A percentile compares a stretch with the other conserved stretches of the same genome.
These are phyloP conservation scores for Phialophora expanda DNA, from an alignment of 2,329 filamentous ascomycete species.

Conservation along the genomic window DNA sequence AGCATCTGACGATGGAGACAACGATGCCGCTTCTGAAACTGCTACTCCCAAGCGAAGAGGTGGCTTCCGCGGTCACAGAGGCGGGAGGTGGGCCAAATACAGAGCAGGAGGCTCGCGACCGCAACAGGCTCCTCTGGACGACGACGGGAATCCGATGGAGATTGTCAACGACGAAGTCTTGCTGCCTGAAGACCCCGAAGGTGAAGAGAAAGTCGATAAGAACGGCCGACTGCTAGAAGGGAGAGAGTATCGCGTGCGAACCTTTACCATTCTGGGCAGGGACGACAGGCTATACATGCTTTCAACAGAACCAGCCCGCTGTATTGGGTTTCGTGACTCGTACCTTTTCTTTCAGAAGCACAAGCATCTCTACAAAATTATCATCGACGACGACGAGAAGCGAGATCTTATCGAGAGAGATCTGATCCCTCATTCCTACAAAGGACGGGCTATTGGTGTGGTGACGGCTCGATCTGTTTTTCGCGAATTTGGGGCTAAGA, in stretches of 20 bases:
- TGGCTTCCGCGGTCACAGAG: conserved; percentile 64
- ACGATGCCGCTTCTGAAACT: conserved; percentile 50
- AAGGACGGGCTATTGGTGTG: conserved; percentile 94
- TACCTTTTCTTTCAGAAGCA: conserved; percentile 99
- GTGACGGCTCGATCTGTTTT: conserved; percentile 97
- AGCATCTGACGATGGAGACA: conserved; percentile 68
- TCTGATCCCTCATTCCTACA: conserved; percentile 97
- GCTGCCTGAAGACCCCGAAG: conserved; percentile 82
- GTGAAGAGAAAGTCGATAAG: conserved; percentile 93
- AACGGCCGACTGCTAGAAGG: conserved; percentile 79
- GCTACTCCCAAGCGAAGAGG: conserved; percentile 66
- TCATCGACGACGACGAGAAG: conserved; percentile 97
- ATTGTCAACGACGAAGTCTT: conserved; percentile 91
- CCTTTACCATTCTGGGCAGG: conserved; percentile 85
- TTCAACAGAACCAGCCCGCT: conserved; percentile 94
- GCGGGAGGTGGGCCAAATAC: conserved; percentile 73
- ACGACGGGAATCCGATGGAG: conserved; percentile 88
- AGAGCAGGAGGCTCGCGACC: conserved; percentile 75
- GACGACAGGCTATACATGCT: conserved; percentile 94
- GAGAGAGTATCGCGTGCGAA: conserved; percentile 91
- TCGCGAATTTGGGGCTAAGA: conserved; percentile 91
- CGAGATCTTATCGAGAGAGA: conserved; percentile 92
- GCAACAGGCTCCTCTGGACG: conserved; percentile 84
- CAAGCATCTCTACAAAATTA: conserved; percentile 94
- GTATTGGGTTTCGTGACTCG: conserved; percentile 95